Base-by-base conservation (phyloP, 345 rosid genomes). In the Rhodamnia argentea region DNA sequence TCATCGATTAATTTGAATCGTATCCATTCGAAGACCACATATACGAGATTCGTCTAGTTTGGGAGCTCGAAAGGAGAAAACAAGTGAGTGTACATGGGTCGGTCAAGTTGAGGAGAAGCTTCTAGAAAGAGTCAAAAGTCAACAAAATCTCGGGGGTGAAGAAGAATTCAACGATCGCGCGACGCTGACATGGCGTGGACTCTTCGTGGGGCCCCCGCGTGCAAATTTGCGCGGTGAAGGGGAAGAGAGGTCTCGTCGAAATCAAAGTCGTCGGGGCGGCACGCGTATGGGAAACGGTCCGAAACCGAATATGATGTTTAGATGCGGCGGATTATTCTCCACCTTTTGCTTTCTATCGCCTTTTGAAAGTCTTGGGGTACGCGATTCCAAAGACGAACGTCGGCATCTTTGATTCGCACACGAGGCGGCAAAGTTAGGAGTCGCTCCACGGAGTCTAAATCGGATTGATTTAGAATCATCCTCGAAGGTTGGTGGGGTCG, bases 1-100 rank as follows among this genome's bases (percentile, higher is more conserved):
- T 60, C 14, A 60, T 14, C 0, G 0, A 10, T 60, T 0, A 60
- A 60, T 27, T 27, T 27, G 42, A 62, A 29, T 29, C 42, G 2
- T 62, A 7, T 27, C 10, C 1, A 27, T 27, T 60, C 7, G 37
- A 27, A 60, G 74, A 13, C 18, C 0, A 59, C 75, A 62, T 62
- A 15, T 32, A 27, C 1, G 1, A 14, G 74, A 1, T 1, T 10
- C 37, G 5, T 13, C n/a, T n/a, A 13, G 2, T n/a, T 12, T 13
- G n/a, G 20, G 74, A n/a, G 74, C 20, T 60, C 10, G 4, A 27
- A 2, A 60, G 5, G 37, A 16, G 74, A 60, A 60, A 27, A 27
- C 20, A 14, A 13, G 70, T 59, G 3, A 59, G n/a, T 59, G 70
- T 9, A n/a, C 13, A 3, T 4, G 7, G 10, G 75, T 62, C 40